phyloP scores from a whole-genome alignment of 116 monocot genomes.

The Phalaenopsis hybrid region DNA sequence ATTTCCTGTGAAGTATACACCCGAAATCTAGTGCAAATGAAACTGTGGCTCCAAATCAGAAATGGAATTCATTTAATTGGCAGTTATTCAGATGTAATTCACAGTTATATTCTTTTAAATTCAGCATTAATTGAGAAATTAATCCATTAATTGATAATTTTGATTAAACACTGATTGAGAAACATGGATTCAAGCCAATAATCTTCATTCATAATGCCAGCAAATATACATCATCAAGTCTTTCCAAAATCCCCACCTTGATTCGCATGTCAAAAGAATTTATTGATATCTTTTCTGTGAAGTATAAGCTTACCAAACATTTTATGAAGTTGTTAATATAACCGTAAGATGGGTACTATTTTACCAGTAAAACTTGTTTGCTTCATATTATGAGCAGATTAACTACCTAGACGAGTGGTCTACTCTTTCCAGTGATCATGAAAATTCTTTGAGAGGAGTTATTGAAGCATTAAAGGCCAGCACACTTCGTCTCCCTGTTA shows the following conservation, averaged over 20 bases:
- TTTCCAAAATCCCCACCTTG: no score
- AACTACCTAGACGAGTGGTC: conserved; percentile 57
- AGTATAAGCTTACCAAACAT: no score
- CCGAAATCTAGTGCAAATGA: no score
- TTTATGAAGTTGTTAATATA: no score
- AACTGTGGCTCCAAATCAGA: no score
- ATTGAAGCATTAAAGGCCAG: conserved; percentile 50
- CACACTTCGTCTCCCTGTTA: conserved; percentile 55
- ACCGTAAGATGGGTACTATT: no score
- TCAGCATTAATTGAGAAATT: not conserved
- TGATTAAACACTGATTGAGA: not conserved
- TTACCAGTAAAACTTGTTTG: not conserved
- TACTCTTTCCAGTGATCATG: conserved; percentile 36
- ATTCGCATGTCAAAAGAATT: no score
- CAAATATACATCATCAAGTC: not conserved
- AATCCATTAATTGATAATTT: not conserved
- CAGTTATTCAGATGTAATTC: no score
- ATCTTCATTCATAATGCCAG: not conserved
- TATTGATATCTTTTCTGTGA: no score
- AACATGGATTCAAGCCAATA: not conserved
- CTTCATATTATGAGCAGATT: conserved; percentile 15
- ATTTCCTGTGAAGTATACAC: no score
- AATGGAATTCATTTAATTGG: no score
- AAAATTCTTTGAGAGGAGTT: conserved; percentile 34
- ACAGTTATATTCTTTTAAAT: no score